Conservation (phyloP, 371 early-diverging fungal genomes). For the Rhizopus sp. region DNA sequence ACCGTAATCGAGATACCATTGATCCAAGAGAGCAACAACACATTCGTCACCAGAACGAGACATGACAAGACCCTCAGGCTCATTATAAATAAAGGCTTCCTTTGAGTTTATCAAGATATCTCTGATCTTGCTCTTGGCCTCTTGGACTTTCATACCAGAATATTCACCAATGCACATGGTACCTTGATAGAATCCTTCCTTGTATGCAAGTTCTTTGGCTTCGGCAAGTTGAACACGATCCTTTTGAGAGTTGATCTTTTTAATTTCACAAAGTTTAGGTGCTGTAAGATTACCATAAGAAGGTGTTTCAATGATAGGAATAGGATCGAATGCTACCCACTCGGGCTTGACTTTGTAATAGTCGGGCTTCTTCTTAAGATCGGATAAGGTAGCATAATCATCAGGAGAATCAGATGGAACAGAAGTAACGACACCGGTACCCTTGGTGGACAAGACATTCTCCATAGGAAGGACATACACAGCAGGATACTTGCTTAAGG, state of each 20-base stretch:
- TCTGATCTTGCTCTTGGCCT: constrained; percentile 89
- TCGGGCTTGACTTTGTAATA: constrained; percentile 88
- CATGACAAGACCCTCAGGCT: constrained; percentile 96
- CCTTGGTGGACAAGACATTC: constrained; percentile 92
- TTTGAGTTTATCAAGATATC: constrained; percentile 70
- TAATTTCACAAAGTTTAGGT: constrained; percentile 77
- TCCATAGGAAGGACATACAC: constrained; percentile 98
- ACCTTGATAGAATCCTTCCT: constrained; percentile 97
- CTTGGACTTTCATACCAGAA: constrained; percentile 85
- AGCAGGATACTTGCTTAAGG: constrained; percentile 73
- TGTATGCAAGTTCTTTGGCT: constrained; percentile 96
- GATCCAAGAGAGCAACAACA: constrained; percentile 97
- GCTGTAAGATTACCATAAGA: constrained; percentile 88
- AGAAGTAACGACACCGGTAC: constrained; percentile 98
- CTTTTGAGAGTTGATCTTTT: constrained; percentile 96
- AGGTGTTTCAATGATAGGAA: constrained; percentile 88
- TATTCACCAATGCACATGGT: constrained; percentile 84
- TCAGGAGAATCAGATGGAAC: constrained; percentile 99
- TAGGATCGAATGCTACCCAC: constrained; percentile 88
- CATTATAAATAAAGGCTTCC: constrained; percentile 90
- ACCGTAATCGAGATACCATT: constrained; percentile 99
- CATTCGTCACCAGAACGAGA: constrained; percentile 98
- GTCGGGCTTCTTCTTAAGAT: constrained; percentile 91
- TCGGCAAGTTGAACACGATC: constrained; percentile 88
- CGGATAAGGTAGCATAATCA: constrained; percentile 89